These are phyloP conservation scores for Canna indica DNA, from an alignment of 176 grass and related monocot genomes.

Conservation along the genomic window DNA sequence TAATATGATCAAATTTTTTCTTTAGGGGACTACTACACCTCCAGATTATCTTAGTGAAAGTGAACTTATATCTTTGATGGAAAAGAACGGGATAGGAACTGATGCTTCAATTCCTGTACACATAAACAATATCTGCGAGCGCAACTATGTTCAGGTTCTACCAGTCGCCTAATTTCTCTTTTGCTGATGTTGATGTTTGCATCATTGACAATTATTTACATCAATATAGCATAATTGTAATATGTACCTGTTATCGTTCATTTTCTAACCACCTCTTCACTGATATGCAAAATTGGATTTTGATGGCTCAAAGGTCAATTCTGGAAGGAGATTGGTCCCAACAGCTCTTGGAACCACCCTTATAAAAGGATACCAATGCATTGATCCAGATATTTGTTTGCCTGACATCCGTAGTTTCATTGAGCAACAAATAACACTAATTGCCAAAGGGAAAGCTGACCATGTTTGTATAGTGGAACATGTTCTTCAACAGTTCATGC, in stretches of 20 bases:
- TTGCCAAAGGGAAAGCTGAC: conserved; percentile 81
- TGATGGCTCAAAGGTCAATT: conserved; percentile 53
- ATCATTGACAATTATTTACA: neutral
- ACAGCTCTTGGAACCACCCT: conserved; percentile 82
- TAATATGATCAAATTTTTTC: conserved; percentile 9
- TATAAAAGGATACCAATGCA: conserved; percentile 96
- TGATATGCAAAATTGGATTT: neutral
- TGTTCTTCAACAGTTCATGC: conserved; percentile 69
- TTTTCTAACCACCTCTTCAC: neutral
- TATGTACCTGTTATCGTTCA: neutral
- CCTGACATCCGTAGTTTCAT: conserved; percentile 97
- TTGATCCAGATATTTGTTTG: conserved; percentile 88
- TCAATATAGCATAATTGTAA: neutral
- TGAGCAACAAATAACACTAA: conserved; percentile 92
- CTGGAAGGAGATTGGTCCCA: conserved; percentile 79
- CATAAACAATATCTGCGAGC: conserved; percentile 87
- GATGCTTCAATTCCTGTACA: conserved; percentile 98
- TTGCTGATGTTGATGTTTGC: neutral
- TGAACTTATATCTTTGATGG: conserved; percentile 95
- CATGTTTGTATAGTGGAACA: conserved; percentile 67
- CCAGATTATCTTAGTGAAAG: conserved; percentile 97
- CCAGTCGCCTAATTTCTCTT: neutral
- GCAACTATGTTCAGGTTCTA: conserved; percentile 83
- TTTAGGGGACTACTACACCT: conserved; percentile 70
- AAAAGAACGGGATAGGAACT: conserved; percentile 91